These are phyloP conservation scores for Salix viminalis DNA, from an alignment of 345 rosid genomes.

Conservation along the genomic window DNA sequence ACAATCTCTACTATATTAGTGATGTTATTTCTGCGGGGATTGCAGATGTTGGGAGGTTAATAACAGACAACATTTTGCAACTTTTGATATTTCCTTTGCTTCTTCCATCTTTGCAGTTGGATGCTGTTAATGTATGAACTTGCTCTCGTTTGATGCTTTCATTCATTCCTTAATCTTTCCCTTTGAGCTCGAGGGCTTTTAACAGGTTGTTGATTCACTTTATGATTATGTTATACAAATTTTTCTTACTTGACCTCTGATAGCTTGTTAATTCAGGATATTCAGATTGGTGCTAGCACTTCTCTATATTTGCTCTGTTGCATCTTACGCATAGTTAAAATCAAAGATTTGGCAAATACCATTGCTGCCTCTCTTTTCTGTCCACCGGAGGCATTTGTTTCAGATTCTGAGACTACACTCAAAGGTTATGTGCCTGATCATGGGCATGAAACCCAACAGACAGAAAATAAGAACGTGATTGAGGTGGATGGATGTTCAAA, in stretches of 20 bases:
- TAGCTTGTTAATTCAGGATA: constrained; percentile 50
- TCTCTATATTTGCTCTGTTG: constrained; percentile 87
- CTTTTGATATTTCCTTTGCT: constrained; percentile 80
- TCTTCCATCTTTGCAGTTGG: constrained; percentile 69
- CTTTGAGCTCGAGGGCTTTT: not conserved
- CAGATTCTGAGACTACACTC: constrained; percentile 45
- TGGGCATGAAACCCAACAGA: constrained; percentile 38
- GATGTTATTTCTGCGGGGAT: constrained; percentile 97
- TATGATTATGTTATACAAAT: not conserved
- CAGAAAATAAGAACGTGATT: constrained; percentile 26
- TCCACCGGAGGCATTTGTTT: constrained; percentile 53
- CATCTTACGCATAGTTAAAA: constrained; percentile 92
- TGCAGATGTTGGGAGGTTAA: constrained; percentile 86
- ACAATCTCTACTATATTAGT: constrained; percentile 84
- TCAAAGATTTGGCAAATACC: constrained; percentile 90
- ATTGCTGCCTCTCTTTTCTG: constrained; percentile 87
- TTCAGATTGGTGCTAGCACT: constrained; percentile 60
- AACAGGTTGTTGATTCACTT: not conserved
- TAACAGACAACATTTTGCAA: constrained; percentile 77
- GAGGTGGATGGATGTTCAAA: constrained; percentile 35
- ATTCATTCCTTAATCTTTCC: not conserved
- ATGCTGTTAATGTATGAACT: constrained; percentile 48
- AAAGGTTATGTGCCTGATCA: constrained; percentile 49
- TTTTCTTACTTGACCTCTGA: constrained; percentile 19
- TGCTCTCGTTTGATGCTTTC: constrained; percentile 15